phyloP scores from a whole-genome alignment of 352 stramenopile genomes.

The Phytophthora quininea region DNA sequence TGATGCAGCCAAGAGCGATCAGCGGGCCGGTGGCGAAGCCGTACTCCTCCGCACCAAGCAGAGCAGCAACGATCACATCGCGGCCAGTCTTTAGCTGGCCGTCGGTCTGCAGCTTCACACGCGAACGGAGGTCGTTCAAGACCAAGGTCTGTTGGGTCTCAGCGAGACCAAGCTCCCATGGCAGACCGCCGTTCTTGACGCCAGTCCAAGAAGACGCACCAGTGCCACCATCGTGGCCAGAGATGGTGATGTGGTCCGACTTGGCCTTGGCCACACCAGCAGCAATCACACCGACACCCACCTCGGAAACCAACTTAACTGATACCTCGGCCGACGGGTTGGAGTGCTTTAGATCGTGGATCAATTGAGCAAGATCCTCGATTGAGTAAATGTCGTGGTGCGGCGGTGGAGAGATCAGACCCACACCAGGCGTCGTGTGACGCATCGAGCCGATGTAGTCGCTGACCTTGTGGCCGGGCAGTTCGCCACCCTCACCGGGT shows the following conservation, averaged over 20 bases:
- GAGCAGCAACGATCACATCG: conserved; percentile 93
- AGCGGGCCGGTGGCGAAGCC: conserved; percentile 95
- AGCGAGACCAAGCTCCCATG: conserved; percentile 96
- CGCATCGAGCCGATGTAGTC: conserved; percentile 96
- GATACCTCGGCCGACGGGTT: conserved; percentile 94
- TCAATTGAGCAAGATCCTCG: conserved; percentile 97
- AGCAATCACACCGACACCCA: conserved; percentile 95
- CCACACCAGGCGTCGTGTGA: conserved; percentile 96
- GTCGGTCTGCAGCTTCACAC: conserved; percentile 95
- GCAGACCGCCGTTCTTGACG: conserved; percentile 93
- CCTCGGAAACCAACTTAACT: conserved; percentile 97
- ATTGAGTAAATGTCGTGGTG: conserved; percentile 99
- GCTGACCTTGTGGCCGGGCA: conserved; percentile 96
- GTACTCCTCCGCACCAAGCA: conserved; percentile 96
- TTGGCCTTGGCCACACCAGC: conserved; percentile 91
- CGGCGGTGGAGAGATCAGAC: conserved; percentile 95
- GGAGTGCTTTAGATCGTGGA: conserved; percentile 98
- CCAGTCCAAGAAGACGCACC: conserved; percentile 95
- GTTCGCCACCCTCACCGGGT: conserved; percentile 95
- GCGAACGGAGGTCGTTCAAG: conserved; percentile 93
- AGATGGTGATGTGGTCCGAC: conserved; percentile 96
- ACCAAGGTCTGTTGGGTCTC: conserved; percentile 97
- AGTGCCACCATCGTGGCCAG: conserved; percentile 95
- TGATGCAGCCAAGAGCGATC: conserved; percentile 97
- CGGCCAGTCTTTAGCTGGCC: conserved; percentile 95